Evolutionary conservation across 2,329 filamentous ascomycete genomes (phyloP).

Genomic region (Tolypocladium sp.): DNA sequence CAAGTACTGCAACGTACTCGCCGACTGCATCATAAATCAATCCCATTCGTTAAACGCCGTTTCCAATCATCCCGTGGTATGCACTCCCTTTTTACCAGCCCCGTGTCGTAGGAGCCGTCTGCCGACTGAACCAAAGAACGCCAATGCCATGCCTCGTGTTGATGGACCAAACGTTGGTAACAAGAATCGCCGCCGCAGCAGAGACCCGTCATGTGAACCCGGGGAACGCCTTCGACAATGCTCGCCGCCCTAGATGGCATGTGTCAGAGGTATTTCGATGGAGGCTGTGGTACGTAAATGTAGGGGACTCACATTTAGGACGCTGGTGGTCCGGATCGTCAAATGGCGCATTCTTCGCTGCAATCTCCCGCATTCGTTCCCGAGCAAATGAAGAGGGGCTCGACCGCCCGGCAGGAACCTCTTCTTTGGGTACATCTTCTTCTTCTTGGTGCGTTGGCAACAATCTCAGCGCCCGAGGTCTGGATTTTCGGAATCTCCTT

Average conservation of each 20-base stretch:
- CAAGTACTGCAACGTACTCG: neutral
- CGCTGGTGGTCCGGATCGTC: constrained; percentile 30
- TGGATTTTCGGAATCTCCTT: constrained; percentile 15
- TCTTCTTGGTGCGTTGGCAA: constrained; percentile 30
- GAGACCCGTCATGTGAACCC: constrained; percentile 18
- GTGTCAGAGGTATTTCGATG: neutral
- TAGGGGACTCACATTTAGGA: constrained; percentile 25
- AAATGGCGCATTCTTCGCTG: constrained; percentile 31
- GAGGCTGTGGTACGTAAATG: neutral
- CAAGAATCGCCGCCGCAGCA: neutral
- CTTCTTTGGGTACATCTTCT: constrained; percentile 17
- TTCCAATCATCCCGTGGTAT: neutral
- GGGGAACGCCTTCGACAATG: constrained; percentile 33
- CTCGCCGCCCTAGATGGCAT: constrained; percentile 28
- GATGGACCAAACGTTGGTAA: neutral
- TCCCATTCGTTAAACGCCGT: neutral
- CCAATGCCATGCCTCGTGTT: constrained; percentile 17
- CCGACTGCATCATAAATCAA: neutral
- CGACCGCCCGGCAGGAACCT: constrained; percentile 20
- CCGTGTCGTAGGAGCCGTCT: neutral
- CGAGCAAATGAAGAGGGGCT: constrained; percentile 35
- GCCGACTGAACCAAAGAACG: constrained; percentile 14
- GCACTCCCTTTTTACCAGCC: neutral
- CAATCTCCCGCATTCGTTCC: constrained; percentile 33
- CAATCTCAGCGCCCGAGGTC: constrained; percentile 20